Evolutionary conservation across 768 basidiomycete species (phyloP), one percentile per base, ranked within the genome.

Genomic region (Boletus sp.): DNA sequence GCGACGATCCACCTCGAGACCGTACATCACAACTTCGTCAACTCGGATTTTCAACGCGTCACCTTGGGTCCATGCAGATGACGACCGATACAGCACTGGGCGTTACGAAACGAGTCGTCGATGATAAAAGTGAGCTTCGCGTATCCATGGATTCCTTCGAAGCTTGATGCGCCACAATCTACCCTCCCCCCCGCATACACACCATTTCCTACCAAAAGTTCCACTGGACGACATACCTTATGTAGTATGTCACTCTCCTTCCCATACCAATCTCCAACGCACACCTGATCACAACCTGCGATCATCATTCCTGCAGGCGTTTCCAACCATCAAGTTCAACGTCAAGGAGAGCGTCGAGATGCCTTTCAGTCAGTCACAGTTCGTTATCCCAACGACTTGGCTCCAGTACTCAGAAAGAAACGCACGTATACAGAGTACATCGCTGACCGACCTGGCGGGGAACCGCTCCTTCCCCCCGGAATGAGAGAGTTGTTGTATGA

Each of bases 41-140:
- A 15, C 74, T 93, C 35, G 94, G 94, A 1, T 99, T 96, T 69
- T 90, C 92, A 1, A 81, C 81, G 7, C 81, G 97, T 32, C 90
- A 90, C 70, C 77, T 99, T 8, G 94, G 93, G 0, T 75, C 84
- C 2, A 77, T 93, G 1, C 97, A 99, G 72, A 99, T 99, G 97
- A 98, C 97, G 32, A 99, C 97, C 0, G 96, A 99, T 72, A 98
- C 96, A 2, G 96, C 96, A 1, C 76, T 98, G 0, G 92, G 88
- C 5, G 96, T 97, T 5, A 92, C 93, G 1, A 94, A 93, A 66
- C 71, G 82, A 5, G 87, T 95, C 15, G 85, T 93, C 0, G 70
- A 85, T 44, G 90, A 94, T 67, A 79, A 83, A 64, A 72, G 84
- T 85, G 56, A 49, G 78, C 64, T n/a, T 35, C 25, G 9, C 37